Conservation (phyloP, 805 yeast species). For the Cyberlindnera maritima region DNA sequence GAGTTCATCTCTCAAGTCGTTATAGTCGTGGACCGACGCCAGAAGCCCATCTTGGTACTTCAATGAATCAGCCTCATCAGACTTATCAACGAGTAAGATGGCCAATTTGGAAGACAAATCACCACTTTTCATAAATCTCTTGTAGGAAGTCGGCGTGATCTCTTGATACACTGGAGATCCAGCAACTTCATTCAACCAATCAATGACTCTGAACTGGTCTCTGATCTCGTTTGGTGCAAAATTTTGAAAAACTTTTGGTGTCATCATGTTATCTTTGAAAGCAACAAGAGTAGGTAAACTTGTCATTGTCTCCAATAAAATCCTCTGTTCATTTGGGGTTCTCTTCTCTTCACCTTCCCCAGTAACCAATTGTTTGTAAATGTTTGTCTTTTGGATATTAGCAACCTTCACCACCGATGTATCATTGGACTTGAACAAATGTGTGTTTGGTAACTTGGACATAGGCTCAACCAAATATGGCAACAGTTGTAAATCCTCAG, state of each 20-base stretch:
- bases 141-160: conserved; percentile 31
- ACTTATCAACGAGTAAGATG: conserved; percentile 18
- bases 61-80: conserved; percentile 23
- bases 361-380: conserved; percentile 40
- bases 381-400: conserved; percentile 36
- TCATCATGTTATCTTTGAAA: conserved; percentile 53
- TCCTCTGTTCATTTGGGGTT: conserved; percentile 43
- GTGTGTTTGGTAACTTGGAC: conserved; percentile 55
- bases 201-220: conserved; percentile 41
- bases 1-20: conserved; percentile 49
- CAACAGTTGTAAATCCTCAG: conserved; percentile 62
- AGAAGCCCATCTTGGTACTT: conserved; percentile 23
- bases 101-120: conserved; percentile 7
- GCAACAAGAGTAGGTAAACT: conserved; percentile 61
- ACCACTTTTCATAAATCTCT: conserved; percentile 15
- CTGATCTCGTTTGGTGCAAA: conserved; percentile 66
- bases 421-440: conserved; percentile 52
- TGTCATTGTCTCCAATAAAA: conserved; percentile 50
- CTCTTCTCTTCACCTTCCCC: conserved; percentile 34
- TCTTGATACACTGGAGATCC: conserved; percentile 51
- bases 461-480: conserved; percentile 60
- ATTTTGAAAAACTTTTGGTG: conserved; percentile 54
- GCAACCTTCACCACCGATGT: conserved; percentile 33
- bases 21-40: conserved; percentile 24
- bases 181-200: conserved; percentile 45